Evolutionary conservation across 2,329 filamentous ascomycete genomes (phyloP).

Genomic region (Colletotrichum lupini): DNA sequence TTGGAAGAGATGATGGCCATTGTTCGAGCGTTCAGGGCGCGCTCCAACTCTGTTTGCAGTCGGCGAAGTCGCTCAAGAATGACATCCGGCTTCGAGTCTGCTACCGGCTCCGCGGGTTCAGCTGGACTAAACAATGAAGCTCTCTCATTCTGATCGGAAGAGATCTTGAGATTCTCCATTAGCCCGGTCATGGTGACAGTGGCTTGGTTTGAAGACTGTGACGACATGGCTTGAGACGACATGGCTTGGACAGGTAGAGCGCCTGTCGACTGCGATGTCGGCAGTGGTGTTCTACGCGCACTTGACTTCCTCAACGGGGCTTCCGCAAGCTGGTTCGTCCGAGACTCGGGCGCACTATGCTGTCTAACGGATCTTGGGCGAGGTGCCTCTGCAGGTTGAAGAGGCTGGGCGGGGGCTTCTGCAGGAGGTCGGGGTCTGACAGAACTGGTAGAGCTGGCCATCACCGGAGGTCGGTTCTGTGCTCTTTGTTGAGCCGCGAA

Average conservation of each 20-base stretch:
- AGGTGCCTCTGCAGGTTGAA: slow-evolving; percentile 22
- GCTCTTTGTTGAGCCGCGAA: slow-evolving; percentile 75
- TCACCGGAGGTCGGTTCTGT: slow-evolving; percentile 58
- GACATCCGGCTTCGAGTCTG: slow-evolving; percentile 66
- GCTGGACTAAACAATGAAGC: slow-evolving; percentile 66
- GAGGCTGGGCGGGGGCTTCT: slow-evolving; percentile 11
- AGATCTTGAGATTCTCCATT: slow-evolving; percentile 40
- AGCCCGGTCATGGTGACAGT: slow-evolving; percentile 30
- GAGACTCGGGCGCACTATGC: slow-evolving; percentile 27
- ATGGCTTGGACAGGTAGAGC: slow-evolving; percentile 26
- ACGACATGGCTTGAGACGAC: background rate
- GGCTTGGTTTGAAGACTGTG: slow-evolving; percentile 21
- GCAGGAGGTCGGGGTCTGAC: slow-evolving; percentile 44
- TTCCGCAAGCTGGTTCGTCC: slow-evolving; percentile 26
- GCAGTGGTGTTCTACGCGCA: slow-evolving; percentile 31
- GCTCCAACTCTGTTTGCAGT: slow-evolving; percentile 70
- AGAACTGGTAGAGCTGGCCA: slow-evolving; percentile 39
- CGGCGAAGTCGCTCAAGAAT: slow-evolving; percentile 66
- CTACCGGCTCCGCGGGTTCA: slow-evolving; percentile 62
- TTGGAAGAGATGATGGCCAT: slow-evolving; percentile 70
- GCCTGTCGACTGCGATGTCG: slow-evolving; percentile 33
- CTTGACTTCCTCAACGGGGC: slow-evolving; percentile 28
- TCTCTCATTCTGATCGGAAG: slow-evolving; percentile 42
- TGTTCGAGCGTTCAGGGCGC: slow-evolving; percentile 71
- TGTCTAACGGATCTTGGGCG: slow-evolving; percentile 31